Percentiles rank a stretch among this genome's conserved stretches.
phyloP scores from a whole-genome alignment of 108 stramenopile genomes.

The Discostella stelligeroides region DNA sequence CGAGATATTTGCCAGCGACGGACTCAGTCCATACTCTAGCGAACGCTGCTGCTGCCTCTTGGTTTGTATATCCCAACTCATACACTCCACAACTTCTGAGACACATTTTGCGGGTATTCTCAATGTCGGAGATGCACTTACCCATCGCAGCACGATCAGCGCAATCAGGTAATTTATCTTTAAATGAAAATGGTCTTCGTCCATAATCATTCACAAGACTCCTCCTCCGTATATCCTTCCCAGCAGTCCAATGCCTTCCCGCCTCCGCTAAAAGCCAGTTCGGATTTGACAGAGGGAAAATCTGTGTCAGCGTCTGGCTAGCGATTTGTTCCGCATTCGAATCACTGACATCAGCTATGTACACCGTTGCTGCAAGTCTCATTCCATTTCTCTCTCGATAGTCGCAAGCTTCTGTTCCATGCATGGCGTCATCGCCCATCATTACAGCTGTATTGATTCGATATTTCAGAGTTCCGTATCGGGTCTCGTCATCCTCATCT shows the following conservation, averaged over 20 bases:
- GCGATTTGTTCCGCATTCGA: conserved; percentile 48
- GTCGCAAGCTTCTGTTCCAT: conserved; percentile 68
- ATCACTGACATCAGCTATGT: conserved; percentile 67
- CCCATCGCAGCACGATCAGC: conserved; percentile 31
- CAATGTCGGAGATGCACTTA: conserved; percentile 41
- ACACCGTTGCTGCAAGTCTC: conserved; percentile 64
- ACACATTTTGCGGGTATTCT: conserved; percentile 30
- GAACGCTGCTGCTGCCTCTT: conserved; percentile 1
- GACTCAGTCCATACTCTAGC: neutral
- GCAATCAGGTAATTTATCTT: conserved; percentile 30
- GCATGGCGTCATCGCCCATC: conserved; percentile 66
- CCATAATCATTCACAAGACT: conserved; percentile 55
- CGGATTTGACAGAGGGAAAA: conserved; percentile 41
- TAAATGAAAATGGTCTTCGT: conserved; percentile 38
- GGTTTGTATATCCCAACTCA: conserved; percentile 4
- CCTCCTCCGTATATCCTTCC: conserved; percentile 13
- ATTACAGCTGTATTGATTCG: conserved; percentile 52
- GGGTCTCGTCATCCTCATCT: conserved; percentile 27
- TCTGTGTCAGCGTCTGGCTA: conserved; percentile 37
- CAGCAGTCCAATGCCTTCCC: conserved; percentile 44
- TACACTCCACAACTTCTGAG: conserved; percentile 43
- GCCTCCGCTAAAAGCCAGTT: conserved; percentile 38
- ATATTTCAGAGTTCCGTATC: conserved; percentile 42
- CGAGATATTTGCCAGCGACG: conserved; percentile 3
- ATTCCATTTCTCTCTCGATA: conserved; percentile 63